Conservation (phyloP, 805 yeast species). For the Candida koratica region DNA sequence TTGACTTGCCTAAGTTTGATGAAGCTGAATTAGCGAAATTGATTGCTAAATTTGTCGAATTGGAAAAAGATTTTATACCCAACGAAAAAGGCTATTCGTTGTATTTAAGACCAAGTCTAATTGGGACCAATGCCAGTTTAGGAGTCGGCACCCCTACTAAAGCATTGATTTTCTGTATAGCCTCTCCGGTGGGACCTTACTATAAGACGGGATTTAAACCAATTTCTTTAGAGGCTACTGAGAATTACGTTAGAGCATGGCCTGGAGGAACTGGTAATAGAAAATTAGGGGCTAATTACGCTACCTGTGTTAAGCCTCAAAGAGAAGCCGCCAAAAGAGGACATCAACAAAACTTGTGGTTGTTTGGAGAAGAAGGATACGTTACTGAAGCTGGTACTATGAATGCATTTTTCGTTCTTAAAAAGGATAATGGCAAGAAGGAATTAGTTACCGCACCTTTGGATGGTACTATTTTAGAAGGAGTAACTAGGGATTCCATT, state of each 20-base stretch:
- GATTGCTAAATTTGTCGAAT: constrained; percentile 68
- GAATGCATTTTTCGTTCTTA: constrained; percentile 89
- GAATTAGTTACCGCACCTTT: constrained; percentile 95
- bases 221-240: constrained; percentile 90
- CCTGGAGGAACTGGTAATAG: constrained; percentile 98
- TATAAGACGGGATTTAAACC: constrained; percentile 90
- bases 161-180: constrained; percentile 81
- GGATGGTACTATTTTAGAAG: constrained; percentile 95
- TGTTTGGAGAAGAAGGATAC: constrained; percentile 80
- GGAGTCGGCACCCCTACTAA: constrained; percentile 83
- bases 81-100: constrained; percentile 83
- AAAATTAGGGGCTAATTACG: constrained; percentile 96
- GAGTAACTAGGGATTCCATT: constrained; percentile 92
- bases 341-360: constrained; percentile 94
- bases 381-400: constrained; percentile 97
- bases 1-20: constrained; percentile 85
- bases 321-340: constrained; percentile 87
- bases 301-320: constrained; percentile 92
- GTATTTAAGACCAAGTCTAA: constrained; percentile 91
- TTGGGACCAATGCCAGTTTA: constrained; percentile 84
- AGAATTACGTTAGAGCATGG: constrained; percentile 97
- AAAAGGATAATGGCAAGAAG: constrained; percentile 76
- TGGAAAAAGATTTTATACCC: constrained; percentile 81
- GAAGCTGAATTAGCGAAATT: constrained; percentile 69
- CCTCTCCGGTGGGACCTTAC: constrained; percentile 97